phyloP scores from a whole-genome alignment of 179 eudicot genomes.

The Beta lomatogona region DNA sequence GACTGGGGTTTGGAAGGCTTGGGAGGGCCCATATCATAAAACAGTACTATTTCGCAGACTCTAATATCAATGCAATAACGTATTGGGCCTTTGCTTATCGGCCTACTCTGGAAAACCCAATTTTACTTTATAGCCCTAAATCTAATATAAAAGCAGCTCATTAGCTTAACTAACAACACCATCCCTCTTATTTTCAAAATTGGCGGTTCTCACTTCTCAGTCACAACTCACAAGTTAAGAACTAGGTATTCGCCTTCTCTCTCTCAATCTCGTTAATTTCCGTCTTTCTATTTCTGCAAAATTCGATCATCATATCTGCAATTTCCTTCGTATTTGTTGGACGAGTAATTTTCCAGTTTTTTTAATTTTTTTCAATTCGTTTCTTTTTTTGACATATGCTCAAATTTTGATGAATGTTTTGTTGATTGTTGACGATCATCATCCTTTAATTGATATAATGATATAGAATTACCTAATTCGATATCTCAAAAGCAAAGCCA shows the following conservation, averaged over 20 bases:
- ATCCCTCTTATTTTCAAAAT: not conserved
- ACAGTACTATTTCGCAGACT: too few relatives aligned
- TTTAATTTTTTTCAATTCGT: not conserved
- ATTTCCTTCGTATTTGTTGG: not conserved
- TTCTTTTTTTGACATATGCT: too few relatives aligned
- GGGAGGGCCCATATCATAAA: too few relatives aligned
- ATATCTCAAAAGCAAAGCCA: not conserved
- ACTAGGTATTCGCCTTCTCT: not conserved
- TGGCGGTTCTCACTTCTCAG: constrained; percentile 1
- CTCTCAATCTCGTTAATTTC: not conserved
- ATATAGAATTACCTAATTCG: not conserved
- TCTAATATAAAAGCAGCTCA: too few relatives aligned
- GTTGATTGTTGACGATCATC: not conserved
- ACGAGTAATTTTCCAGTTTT: not conserved
- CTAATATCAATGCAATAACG: too few relatives aligned
- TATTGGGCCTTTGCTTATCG: too few relatives aligned
- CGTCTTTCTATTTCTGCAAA: not conserved
- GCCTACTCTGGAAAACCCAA: too few relatives aligned
- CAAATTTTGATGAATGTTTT: not conserved
- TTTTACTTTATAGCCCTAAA: too few relatives aligned
- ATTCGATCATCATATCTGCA: not conserved
- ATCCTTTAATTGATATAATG: not conserved
- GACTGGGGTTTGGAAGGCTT: too few relatives aligned
- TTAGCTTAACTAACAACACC: too few relatives aligned
- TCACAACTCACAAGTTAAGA: not conserved